Base-by-base conservation (phyloP, 1,139 yeast species). In the Suhomyces coccinellae region DNA sequence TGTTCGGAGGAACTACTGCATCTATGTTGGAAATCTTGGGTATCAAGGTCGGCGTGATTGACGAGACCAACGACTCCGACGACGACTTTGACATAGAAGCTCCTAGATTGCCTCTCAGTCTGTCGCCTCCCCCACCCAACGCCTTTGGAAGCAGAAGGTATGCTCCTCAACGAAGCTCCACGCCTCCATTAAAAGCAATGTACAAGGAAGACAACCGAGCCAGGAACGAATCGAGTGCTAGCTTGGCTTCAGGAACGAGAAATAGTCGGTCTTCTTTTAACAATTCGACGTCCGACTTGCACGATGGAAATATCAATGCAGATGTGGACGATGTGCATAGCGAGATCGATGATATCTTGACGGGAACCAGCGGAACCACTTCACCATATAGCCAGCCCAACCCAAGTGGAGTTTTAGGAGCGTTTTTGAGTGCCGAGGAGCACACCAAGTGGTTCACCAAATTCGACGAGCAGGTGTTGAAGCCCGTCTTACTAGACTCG, bases 1-100 rank as follows among this genome's bases (percentile, higher is more conserved):
- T 95, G 32, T 95, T 95, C 66, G 99, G 99, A 44, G 99, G 99
- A 39, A 95, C 99, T 1, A 93, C 98, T 0, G 97, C 99, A 1
- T 87, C 96, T 38, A 95, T 95, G 99, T 78, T 95, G 51, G 99
- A 95, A 62, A 88, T 93, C 50, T 73, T 93, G 54, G 95, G 96
- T 39, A 95, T 95, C 53, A 86, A 87, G 53, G 87, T 96, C 1
- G 99, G 99, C 0, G 89, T 93, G 50, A 77, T 87, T 27, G 93
- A 85, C 57, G 96, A 88, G 44, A 73, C 73, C 39, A 62, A 63
- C 35, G 93, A 83, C 36, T 82, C 90, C 35, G 98, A 93, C 63
- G 98, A 93, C 60, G 98, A 93, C 63, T 93, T 93, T 62, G 98
- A 91, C 57, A 87, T 90, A 43, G 97, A 90, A 63, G 88, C 91